Conservation (phyloP, 2,329 filamentous ascomycete genomes). For the Xylaria sp. region DNA sequence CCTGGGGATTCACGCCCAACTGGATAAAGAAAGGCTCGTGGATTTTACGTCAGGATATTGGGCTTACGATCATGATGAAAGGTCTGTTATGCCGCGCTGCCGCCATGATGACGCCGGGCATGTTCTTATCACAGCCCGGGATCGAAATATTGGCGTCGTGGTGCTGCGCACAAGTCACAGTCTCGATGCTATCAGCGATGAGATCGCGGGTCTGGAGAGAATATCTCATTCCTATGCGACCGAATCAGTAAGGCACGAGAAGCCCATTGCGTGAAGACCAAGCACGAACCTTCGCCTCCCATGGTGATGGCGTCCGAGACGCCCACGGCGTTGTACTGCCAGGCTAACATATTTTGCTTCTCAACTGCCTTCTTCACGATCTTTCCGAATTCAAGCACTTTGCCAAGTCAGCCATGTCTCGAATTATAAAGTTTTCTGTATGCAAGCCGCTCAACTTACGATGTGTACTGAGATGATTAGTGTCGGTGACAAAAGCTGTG, state of each 20-base stretch:
- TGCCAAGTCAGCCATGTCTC: constrained; percentile 11
- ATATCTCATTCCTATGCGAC: constrained; percentile 78
- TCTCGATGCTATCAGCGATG: constrained; percentile 93
- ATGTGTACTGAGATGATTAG: constrained; percentile 32
- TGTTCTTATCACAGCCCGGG: constrained; percentile 96
- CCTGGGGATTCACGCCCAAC: background rate
- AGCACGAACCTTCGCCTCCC: constrained; percentile 76
- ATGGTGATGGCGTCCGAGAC: constrained; percentile 93
- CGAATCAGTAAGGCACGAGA: constrained; percentile 1
- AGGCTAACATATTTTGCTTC: constrained; percentile 85
- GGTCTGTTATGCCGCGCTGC: constrained; percentile 90
- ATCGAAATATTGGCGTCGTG: constrained; percentile 94
- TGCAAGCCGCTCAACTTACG: constrained; percentile 26
- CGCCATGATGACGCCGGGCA: constrained; percentile 91
- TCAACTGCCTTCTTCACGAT: constrained; percentile 81
- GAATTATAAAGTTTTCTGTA: background rate
- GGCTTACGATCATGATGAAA: constrained; percentile 75
- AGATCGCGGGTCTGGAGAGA: constrained; percentile 88
- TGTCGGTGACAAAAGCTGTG: background rate
- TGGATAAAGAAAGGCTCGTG: background rate
- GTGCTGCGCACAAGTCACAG: constrained; percentile 86
- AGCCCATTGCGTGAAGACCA: background rate
- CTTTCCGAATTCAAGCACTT: constrained; percentile 83
- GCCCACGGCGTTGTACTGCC: constrained; percentile 92
- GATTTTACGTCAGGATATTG: background rate